These are phyloP conservation scores for Fonsecaea nubica DNA, from an alignment of 2,329 filamentous ascomycete genomes.

Conservation along the genomic window DNA sequence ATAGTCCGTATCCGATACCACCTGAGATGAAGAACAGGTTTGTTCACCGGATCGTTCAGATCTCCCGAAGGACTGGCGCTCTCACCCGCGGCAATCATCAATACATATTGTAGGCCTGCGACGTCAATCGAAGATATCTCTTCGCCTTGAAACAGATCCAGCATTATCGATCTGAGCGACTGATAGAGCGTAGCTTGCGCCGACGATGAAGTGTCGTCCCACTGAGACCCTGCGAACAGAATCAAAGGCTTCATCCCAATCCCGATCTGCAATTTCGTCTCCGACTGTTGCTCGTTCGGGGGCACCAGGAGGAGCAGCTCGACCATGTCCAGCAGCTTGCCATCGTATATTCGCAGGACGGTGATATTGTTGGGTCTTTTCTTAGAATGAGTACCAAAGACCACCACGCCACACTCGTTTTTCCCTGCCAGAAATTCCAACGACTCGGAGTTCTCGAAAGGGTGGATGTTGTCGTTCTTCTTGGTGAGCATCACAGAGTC, in stretches of 20 bases:
- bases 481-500: conserved; percentile 91
- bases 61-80: conserved; percentile 45
- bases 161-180: conserved; percentile 82
- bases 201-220: conserved; percentile 75
- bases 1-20: conserved; percentile 87
- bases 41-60: conserved; percentile 44
- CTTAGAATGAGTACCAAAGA: conserved; percentile 86
- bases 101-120: conserved; percentile 89
- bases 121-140: conserved; percentile 85
- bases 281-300: conserved; percentile 61
- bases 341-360: conserved; percentile 78
- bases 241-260: conserved; percentile 88
- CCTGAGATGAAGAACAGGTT: conserved; percentile 66
- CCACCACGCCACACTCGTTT: conserved; percentile 86
- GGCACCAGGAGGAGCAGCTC: conserved; percentile 83
- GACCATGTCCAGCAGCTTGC: conserved; percentile 92
- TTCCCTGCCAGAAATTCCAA: conserved; percentile 96
- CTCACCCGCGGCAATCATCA: conserved; percentile 80
- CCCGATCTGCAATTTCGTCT: conserved; percentile 69
- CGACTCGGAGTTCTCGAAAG: conserved; percentile 86
- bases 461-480: conserved; percentile 88
- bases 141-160: conserved; percentile 90
- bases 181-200: conserved; percentile 71
- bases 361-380: conserved; percentile 94
- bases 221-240: conserved; percentile 85